Evolutionary conservation across 1,139 yeast species (phyloP), one percentile per base, ranked within the genome.

Genomic region (Yamadazyma friedrichii): DNA sequence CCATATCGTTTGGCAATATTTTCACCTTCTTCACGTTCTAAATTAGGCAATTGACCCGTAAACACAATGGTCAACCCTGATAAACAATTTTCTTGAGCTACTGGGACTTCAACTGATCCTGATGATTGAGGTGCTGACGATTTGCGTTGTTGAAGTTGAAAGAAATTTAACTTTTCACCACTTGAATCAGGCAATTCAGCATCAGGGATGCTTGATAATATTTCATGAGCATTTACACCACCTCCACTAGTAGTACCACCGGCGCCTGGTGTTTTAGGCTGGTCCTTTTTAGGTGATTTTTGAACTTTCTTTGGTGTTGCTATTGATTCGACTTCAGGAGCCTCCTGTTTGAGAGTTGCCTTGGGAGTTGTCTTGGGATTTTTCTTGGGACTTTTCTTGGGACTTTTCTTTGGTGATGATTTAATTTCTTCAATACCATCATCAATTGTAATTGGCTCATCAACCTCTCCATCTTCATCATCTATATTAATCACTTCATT

Each of bases 11-110:
- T 83, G 4, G 96, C 96, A 20, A 88, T 59, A 26, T 76, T 74
- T 54, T 85, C 94, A 16, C 93, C 84, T 24, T 79, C 82, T 1
- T 78, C 83, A 48, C 99, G 76, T 46, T 87, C 88, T 31, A 93
- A 63, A 22, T 78, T 78, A 1, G 97, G 96, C 45, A 93, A 62
- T 4, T 82, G 80, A 27, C 99, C 99, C 0, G 98, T 93, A 56
- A 94, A 93, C 0, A 94, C 98, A 50, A 93, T 85, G 0, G 95
- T 88, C 36, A 93, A 64, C 0, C 98, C 98, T 1, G 83, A 72
- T 31, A 91, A 65, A 63, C 98, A 91, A 57, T 88, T 82, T 2
- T 89, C 86, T 15, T 82, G 76, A 0, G 96, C 96, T 48, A 76
- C 81, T 0, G 96, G 95, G 15, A 84, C 65, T 11, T 74, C 78